Evolutionary conservation across 202 grass and related monocot species (phyloP).

Genomic region (Panicum hallii): DNA sequence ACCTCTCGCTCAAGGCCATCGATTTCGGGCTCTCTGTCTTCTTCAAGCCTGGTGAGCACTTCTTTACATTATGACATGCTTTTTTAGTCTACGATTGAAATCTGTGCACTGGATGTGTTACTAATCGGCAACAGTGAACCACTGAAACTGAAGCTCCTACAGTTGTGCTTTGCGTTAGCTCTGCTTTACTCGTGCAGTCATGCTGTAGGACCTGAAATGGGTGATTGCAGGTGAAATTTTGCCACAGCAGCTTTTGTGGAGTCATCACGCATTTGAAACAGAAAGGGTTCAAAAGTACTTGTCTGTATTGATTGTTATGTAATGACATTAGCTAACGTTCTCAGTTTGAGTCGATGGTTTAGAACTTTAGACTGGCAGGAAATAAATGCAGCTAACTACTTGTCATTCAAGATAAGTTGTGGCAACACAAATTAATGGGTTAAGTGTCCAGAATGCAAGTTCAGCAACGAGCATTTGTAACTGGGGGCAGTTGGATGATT

Average conservation of each 20-base stretch:
- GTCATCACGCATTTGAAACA: conserved; percentile 7
- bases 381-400: conserved; percentile 26
- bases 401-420: conserved; percentile 19
- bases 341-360: not conserved
- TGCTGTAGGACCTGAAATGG: not conserved
- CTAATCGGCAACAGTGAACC: not conserved
- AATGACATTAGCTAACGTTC: conserved; percentile 7
- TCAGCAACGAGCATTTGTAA: conserved; percentile 20
- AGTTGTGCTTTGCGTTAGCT: conserved; percentile 23
- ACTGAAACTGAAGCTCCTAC: conserved; percentile 10
- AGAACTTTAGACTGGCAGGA: not conserved
- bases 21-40: conserved; percentile 92
- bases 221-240: conserved; percentile 32
- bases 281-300: conserved; percentile 8
- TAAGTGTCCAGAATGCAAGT: conserved; percentile 12
- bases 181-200: not conserved
- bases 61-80: not conserved
- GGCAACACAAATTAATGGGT: not conserved
- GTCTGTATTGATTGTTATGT: not conserved
- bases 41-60: conserved; percentile 81
- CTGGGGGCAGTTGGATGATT: conserved; percentile 23
- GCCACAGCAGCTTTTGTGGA: not conserved
- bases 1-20: conserved; percentile 86
- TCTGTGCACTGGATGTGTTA: not conserved
- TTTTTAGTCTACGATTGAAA: conserved; percentile 18